Base-by-base conservation (phyloP, 345 rosid species). In the Chamaenerion angustifolium region DNA sequence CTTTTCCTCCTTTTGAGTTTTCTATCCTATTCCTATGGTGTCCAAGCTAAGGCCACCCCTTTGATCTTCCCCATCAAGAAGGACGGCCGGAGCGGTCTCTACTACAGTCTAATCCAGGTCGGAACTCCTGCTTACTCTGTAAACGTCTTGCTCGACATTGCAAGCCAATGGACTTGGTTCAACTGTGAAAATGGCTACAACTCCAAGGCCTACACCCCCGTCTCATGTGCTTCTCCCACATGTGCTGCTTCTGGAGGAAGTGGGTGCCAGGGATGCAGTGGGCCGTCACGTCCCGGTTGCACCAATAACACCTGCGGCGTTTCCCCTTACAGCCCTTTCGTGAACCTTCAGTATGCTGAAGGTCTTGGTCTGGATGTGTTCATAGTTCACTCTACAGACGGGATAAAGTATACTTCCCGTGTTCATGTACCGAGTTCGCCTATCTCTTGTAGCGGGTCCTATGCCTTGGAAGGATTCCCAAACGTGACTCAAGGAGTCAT, bases 11-110 rank as follows among this genome's bases (percentile, higher is more conserved):
- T 31, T 31, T 31, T 7, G 10, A 8, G 7, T 1, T 31, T 31
- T 31, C 37, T 31, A 31, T 31, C 37, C 37, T 7, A 31, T 31
- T 31, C 4, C 37, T 7, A 31, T 31, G 10, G 7, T 7, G 37
- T 5, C 10, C 2, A 23, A 5, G 27, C 27, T 23, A 31, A 31
- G 37, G 37, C 54, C 55, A 57, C 19, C 40, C 14, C 51, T 49
- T 15, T 66, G 1, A 44, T 51, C 40, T 43, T 76, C 56, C 85
- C 82, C 0, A 56, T 79, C 43, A 27, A 52, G 4, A 72, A 74
- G 51, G 73, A 76, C 57, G 54, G 57, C 3, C 7, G 66, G 18
- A 64, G 74, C 21, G 70, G 55, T 15, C 83, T 71, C 48, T 66
- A 70, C 54, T 60, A 60, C 56, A 66, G 83, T 57, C 51, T 63